These are phyloP conservation scores for Brettanomyces custersianus DNA, from an alignment of 805 yeast species.

Conservation along the genomic window DNA sequence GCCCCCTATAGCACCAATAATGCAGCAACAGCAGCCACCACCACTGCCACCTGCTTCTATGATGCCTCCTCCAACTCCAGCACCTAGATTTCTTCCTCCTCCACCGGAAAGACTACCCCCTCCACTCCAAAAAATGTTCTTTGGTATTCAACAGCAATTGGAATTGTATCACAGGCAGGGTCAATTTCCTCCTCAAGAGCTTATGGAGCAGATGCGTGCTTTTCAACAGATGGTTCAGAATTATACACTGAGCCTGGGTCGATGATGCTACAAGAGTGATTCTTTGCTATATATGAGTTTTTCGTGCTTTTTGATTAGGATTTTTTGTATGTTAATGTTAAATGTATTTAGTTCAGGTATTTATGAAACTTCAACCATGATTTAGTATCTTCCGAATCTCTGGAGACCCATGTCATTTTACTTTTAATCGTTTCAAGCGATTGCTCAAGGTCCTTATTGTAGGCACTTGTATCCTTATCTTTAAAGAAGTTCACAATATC, in stretches of 20 bases:
- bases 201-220: conserved; percentile 9
- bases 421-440: conserved; percentile 47
- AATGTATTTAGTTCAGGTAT: no score
- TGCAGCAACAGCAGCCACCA: background rate
- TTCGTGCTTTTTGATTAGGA: no score
- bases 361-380: conserved; percentile 32
- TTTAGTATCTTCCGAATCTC: conserved; percentile 39
- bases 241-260: background rate
- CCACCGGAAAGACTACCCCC: conserved; percentile 15
- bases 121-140: conserved; percentile 6
- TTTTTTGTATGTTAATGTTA: no score
- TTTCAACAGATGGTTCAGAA: conserved; percentile 7
- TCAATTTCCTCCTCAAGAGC: conserved; percentile 11
- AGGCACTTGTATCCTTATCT: conserved; percentile 43
- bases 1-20: background rate
- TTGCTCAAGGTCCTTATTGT: conserved; percentile 49
- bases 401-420: conserved; percentile 43
- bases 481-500: conserved; percentile 39
- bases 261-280: no score
- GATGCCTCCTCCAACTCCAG: background rate
- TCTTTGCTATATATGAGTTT: no score
- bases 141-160: conserved; percentile 7
- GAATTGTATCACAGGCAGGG: conserved; percentile 9
- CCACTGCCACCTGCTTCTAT: background rate
- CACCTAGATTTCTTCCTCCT: conserved; percentile 18